Evolutionary conservation across 441 rosid genomes (phyloP).

Genomic region (Croton laevigatus): DNA sequence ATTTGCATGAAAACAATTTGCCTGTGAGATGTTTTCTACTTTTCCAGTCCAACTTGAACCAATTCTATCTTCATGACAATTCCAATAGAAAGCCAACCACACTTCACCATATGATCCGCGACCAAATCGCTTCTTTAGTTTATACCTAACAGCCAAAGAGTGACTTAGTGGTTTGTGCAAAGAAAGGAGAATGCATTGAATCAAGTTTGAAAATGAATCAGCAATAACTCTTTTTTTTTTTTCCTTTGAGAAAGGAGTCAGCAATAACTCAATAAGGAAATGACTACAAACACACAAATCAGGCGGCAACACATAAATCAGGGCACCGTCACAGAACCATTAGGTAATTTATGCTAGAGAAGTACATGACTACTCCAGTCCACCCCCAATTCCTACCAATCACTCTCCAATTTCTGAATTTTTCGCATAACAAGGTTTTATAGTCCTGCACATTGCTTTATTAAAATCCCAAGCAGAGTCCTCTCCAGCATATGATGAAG

Average conservation of each 20-base stretch:
- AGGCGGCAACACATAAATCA: neutral
- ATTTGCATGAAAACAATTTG: conserved; percentile 28
- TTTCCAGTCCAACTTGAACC: conserved; percentile 43
- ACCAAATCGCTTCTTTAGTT: conserved; percentile 81
- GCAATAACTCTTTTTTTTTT: neutral
- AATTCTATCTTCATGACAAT: conserved; percentile 53
- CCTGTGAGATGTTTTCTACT: conserved; percentile 38
- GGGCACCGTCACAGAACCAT: conserved; percentile 1
- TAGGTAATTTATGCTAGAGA: neutral
- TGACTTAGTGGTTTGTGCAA: conserved; percentile 16
- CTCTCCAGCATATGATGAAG: neutral
- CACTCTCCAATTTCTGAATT: neutral
- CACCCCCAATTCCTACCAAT: neutral
- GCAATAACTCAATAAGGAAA: conserved; percentile 3
- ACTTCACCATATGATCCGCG: conserved; percentile 98
- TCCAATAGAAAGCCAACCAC: conserved; percentile 92
- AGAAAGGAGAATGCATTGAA: neutral
- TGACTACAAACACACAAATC: conserved; percentile 7
- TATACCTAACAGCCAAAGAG: conserved; percentile 52
- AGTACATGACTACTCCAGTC: conserved; percentile 4
- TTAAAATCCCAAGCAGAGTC: conserved; percentile 2
- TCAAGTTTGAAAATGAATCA: neutral
- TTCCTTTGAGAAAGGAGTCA: neutral
- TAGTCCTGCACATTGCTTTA: neutral
- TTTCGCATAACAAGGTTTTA: neutral